A percentile compares a stretch with the other conserved stretches of the same genome.
Conservation (phyloP, 768 basidiomycete genomes). For the Suillus cothurnatus region DNA sequence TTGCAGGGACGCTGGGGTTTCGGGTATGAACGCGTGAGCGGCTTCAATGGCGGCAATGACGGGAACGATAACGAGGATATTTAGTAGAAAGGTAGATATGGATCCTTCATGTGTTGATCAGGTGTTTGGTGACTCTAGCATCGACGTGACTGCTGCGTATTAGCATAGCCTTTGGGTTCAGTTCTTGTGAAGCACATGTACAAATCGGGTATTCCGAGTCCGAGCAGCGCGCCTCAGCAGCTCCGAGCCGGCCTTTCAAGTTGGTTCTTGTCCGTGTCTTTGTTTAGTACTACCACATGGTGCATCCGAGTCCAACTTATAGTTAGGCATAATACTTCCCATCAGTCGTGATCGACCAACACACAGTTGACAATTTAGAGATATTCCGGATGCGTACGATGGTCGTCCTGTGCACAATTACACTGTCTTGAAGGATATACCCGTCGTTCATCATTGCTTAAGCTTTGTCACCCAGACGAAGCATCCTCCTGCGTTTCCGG, state of each 20-base stretch:
- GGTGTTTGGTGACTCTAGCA: neutral
- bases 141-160: neutral
- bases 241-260: too few species aligned
- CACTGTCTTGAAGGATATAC: too few species aligned
- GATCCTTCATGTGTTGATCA: neutral
- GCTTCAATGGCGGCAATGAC: too few species aligned
- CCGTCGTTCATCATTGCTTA: too few species aligned
- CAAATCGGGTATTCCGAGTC: neutral
- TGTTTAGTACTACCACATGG: neutral
- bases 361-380: neutral
- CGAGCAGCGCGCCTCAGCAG: neutral
- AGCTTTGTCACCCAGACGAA: too few species aligned
- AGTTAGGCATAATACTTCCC: neutral
- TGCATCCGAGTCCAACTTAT: neutral
- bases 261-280: too few species aligned
- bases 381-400: neutral
- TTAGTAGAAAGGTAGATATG: neutral
- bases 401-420: neutral
- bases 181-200: neutral
- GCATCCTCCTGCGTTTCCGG: too few species aligned
- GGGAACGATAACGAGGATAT: neutral
- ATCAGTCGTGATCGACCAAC: too few species aligned
- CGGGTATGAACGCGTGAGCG: neutral
- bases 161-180: neutral
- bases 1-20: neutral